Evolutionary conservation across 2,329 filamentous ascomycete genomes (phyloP), one percentile per base, ranked within the genome.

Genomic region (Ambrosiella xylebori): DNA sequence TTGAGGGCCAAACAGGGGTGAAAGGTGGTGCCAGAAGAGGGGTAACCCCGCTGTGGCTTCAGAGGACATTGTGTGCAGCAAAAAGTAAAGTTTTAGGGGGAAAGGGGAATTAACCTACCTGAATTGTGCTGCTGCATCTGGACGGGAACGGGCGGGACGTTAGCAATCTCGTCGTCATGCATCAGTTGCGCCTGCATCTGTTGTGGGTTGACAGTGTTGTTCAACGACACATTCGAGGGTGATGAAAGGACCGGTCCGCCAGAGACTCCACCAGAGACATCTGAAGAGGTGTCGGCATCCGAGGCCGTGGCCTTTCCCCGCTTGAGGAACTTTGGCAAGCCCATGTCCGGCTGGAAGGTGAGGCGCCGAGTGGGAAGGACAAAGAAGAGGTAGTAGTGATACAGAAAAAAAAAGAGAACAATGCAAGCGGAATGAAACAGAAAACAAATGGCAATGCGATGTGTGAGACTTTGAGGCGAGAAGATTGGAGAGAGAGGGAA

Each of bases 101-200:
- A 3, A 8, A 15, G 19, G 44, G 44, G n/a, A 17, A 7, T 13
- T 47, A 8, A 47, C 51, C 37, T n/a, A 53, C 51, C 51, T 53
- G 51, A 37, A 36, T 39, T 53, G 51, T 53, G 35, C 27, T 53
- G 51, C 37, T 53, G 51, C 51, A 53, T 53, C 35, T 53, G 51
- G 17, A 19, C 35, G 13, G 51, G 51, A 15, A 53, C 17, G n/a
- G 51, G 37, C 35, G 51, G 51, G 12, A 53, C 35, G 38, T 53
- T 53, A 11, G 37, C 37, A 13, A 39, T 37, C 5, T 40, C 27
- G 7, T 38, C 51, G 38, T 53, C 13, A 15, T 47, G 44, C 8
- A n/a, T 40, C 15, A 53, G 51, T 27, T 27, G 27, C 27, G 27
- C 27, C 4, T 27, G 27, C 27, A 27, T 27, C 27, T 27, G 27